phyloP scores from a whole-genome alignment of 176 grass and related monocot genomes.

The Melocanna baccifera region DNA sequence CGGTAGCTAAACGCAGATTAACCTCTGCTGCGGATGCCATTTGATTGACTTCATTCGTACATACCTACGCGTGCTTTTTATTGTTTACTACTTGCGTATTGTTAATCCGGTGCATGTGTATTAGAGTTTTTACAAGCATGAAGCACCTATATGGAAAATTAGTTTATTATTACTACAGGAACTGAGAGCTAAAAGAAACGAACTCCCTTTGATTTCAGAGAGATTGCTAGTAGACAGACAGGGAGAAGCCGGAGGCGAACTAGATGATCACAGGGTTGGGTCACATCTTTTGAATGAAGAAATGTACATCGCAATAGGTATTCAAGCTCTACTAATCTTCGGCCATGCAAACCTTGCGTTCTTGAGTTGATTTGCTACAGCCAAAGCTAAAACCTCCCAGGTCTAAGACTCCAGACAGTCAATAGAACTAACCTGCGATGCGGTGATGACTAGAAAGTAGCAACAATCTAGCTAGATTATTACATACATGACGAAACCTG shows the following conservation, averaged over 20 bases:
- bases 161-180: background rate
- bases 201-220: background rate
- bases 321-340: background rate
- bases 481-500: background rate
- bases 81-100: background rate
- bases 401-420: background rate
- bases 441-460: background rate
- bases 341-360: background rate
- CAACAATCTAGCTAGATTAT: constrained; percentile 7
- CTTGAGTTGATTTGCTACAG: background rate
- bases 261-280: background rate
- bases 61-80: background rate
- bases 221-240: background rate
- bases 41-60: background rate
- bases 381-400: background rate
- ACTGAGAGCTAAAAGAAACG: background rate
- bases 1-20: background rate
- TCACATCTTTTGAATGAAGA: background rate
- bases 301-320: background rate
- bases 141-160: background rate
- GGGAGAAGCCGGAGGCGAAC: no score
- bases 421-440: background rate
- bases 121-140: background rate
- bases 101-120: background rate
- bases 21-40: background rate